Evolutionary conservation across 23 red algal species (phyloP), one percentile per base, ranked within the genome.

Genomic region (Gracilaria domingensis): DNA sequence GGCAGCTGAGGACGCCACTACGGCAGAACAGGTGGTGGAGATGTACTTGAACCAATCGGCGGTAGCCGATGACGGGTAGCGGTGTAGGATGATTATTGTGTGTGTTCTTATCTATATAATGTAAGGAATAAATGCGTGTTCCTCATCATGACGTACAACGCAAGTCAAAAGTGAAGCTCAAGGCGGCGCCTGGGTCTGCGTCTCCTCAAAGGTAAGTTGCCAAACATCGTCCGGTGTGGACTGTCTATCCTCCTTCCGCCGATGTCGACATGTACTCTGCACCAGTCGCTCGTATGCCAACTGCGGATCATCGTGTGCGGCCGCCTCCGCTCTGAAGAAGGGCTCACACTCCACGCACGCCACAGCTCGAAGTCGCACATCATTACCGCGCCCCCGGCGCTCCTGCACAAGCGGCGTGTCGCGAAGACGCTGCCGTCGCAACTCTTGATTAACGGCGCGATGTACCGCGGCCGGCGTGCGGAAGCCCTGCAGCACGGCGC

Each of bases 1-100:
- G 76, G 75, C 47, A 13, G 60, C 89, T 3, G 97, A 98, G 48
- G 93, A 96, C 66, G 93, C 97, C 14, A 95, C 97, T 18, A 85
- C 28, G 9, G 83, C 93, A 5, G 97, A 87, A 37, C 93, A 98
- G 69, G 73, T 98, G 13, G 83, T 78, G 32, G 97, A 98, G 38
- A 45, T 98, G 12, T 98, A 98, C 88, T 13, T 72, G 38, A 69
- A 39, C 12, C 96, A 98, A 88, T 89, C 92, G 11, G 33, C 72
- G 2, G 61, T 94, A 21, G 23, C 79, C 24, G 75, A 93, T 32
- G 50, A 75, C 48, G 13, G 28, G 36, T 69, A 37, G 16, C 64
- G 26, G 36, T 69, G 30, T n/a, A n/a, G n/a, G n/a, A n/a, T n/a
- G n/a, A n/a, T n/a, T n/a, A n/a, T n/a, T n/a, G n/a, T n/a, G n/a